A percentile compares a stretch with the other conserved stretches of the same genome.
phyloP scores from a whole-genome alignment of 129 eudicot species.

The Gnaphalium uliginosum region DNA sequence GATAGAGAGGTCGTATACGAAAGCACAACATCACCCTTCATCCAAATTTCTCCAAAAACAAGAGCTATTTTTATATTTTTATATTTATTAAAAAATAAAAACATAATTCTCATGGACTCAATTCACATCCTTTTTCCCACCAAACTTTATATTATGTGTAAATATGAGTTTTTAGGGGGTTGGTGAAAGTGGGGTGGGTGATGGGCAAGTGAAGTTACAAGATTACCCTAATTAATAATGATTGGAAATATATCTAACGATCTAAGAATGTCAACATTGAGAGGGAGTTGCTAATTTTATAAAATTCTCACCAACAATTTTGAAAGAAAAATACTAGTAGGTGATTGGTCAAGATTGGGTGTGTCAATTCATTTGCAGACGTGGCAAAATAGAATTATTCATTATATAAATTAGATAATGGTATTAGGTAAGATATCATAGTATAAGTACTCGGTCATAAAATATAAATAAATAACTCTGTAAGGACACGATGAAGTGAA shows the following conservation, averaged over 20 bases:
- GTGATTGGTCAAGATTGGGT: neutral
- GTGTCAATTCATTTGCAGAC: neutral
- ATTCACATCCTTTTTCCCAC: slow-evolving; percentile 22
- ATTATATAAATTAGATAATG: too few species aligned
- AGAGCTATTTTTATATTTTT: neutral
- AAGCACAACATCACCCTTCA: slow-evolving; percentile 30
- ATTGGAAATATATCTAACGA: too few species aligned
- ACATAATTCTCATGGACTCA: slow-evolving; percentile 13
- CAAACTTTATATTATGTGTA: slow-evolving; percentile 19
- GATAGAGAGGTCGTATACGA: slow-evolving; percentile 19
- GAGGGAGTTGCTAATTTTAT: neutral
- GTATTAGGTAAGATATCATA: too few species aligned
- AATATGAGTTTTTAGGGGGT: slow-evolving; percentile 16
- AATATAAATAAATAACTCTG: too few species aligned
- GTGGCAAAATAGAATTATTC: too few species aligned
- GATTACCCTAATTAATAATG: neutral
- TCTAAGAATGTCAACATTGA: neutral
- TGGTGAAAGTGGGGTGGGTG: slow-evolving; percentile 21
- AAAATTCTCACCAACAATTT: slow-evolving; percentile 1
- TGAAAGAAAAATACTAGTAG: neutral
- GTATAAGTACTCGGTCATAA: too few species aligned
- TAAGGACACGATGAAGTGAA: too few species aligned
- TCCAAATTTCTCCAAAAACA: neutral
- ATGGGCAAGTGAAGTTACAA: neutral
- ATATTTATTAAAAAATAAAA: too few species aligned